Percentiles rank a stretch among this genome's conserved stretches.
phyloP scores from a whole-genome alignment of 371 early-diverging fungal genomes.

The Syncephalastrum sp. region DNA sequence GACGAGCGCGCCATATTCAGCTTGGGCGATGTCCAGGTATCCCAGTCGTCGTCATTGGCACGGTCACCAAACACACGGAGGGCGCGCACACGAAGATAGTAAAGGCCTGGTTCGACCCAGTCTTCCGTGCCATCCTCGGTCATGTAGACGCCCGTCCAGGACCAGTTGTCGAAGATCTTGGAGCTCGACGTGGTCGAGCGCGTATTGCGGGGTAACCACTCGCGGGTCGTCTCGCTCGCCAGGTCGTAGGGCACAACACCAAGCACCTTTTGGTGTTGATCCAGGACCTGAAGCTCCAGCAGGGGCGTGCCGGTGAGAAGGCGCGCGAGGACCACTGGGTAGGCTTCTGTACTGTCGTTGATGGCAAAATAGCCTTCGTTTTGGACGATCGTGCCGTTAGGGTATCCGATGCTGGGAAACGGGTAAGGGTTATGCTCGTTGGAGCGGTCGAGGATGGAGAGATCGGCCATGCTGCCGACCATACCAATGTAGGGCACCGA shows the following conservation, averaged over 20 bases:
- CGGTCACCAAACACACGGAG: conserved; percentile 17
- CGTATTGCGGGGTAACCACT: conserved; percentile 13
- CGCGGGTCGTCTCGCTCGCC: conserved; percentile 1
- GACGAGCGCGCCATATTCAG: conserved; percentile 9
- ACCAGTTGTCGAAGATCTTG: conserved; percentile 3
- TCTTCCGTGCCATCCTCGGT: neutral
- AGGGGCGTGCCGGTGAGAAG: conserved; percentile 13
- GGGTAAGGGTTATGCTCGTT: neutral
- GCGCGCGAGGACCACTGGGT: conserved; percentile 3
- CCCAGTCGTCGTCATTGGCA: conserved; percentile 9
- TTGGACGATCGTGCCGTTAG: conserved; percentile 2
- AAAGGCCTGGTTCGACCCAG: conserved; percentile 7
- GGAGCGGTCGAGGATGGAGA: conserved; percentile 43
- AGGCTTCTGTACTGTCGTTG: conserved; percentile 1
- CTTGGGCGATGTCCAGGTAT: conserved; percentile 12
- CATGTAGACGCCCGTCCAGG: conserved; percentile 8
- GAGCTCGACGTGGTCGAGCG: neutral
- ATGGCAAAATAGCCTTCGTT: no score
- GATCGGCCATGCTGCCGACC: conserved; percentile 41
- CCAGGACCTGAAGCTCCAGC: conserved; percentile 10
- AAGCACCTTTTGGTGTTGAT: conserved; percentile 2
- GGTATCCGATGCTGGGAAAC: conserved; percentile 14
- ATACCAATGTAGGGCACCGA: conserved; percentile 60
- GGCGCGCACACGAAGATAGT: conserved; percentile 12
- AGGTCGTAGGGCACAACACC: conserved; percentile 11